Percentiles rank a stretch among this genome's conserved stretches.
Evolutionary conservation across 805 yeast species (phyloP).

Genomic region (Teunomyces atbi): DNA sequence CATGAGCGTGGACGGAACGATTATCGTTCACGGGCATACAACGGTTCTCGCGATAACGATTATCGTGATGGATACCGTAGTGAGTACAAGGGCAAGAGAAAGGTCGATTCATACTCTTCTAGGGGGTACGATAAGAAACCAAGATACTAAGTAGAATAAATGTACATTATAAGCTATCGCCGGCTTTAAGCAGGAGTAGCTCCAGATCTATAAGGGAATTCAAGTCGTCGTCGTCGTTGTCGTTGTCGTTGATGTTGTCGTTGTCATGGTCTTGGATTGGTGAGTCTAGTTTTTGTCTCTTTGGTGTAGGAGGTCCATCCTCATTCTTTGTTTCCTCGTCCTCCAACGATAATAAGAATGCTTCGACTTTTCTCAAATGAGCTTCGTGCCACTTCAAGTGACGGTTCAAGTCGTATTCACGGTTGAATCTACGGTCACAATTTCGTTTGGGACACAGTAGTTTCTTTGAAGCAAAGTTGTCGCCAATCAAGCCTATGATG

Average conservation of each 20-base stretch:
- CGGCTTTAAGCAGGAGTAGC: conserved; percentile 18
- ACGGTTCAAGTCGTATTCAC: conserved; percentile 46
- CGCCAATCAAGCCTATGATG: conserved; percentile 35
- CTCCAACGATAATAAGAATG: conserved; percentile 25
- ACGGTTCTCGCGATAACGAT: conserved; percentile 6
- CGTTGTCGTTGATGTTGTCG: conserved; percentile 3
- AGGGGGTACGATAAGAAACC: conserved; percentile 27
- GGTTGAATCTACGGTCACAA: conserved; percentile 55
- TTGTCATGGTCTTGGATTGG: background rate
- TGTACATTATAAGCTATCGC: conserved; percentile 9
- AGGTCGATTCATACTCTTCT: conserved; percentile 2
- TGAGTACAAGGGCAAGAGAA: conserved; percentile 5
- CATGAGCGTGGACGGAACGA: conserved; percentile 4
- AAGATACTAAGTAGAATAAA: conserved; percentile 18
- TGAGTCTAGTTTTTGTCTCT: background rate
- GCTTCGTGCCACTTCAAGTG: conserved; percentile 55
- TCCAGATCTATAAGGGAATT: conserved; percentile 25
- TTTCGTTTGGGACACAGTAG: conserved; percentile 47
- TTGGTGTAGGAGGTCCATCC: background rate
- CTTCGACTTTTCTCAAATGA: conserved; percentile 28
- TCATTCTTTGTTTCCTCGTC: conserved; percentile 5
- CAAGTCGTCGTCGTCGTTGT: conserved; percentile 18
- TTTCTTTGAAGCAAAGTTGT: conserved; percentile 33
- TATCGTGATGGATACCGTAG: conserved; percentile 5
- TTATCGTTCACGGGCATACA: conserved; percentile 1